Conservation (phyloP, 2,329 filamentous ascomycete species). For the Clarireedia paspali region DNA sequence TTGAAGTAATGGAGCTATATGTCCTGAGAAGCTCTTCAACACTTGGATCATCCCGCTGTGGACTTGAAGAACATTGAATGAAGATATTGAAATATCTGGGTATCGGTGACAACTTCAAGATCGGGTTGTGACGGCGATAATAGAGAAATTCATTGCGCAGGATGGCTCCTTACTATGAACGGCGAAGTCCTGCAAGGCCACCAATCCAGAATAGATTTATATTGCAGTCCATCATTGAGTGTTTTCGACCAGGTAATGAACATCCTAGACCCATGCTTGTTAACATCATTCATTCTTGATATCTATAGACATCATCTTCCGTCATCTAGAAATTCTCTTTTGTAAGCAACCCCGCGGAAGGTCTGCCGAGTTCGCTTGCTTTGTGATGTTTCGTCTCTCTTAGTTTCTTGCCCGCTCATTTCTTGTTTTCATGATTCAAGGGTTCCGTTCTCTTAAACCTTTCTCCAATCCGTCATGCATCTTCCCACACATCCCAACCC, state of each 20-base stretch:
- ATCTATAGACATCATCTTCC: neutral
- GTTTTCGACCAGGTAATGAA: neutral
- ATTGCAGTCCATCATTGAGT: neutral
- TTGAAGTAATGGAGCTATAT: neutral
- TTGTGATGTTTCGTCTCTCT: neutral
- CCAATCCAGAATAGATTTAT: neutral
- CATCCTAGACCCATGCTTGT: neutral
- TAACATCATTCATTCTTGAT: neutral
- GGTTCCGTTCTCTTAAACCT: slow-evolving; percentile 50
- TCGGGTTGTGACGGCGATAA: neutral
- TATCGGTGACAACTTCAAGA: neutral
- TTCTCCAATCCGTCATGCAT: slow-evolving; percentile 93
- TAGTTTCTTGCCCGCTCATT: neutral
- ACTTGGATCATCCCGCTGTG: neutral
- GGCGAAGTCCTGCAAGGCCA: neutral
- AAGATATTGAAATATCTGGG: neutral
- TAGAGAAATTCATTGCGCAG: neutral
- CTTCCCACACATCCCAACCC: slow-evolving; percentile 86
- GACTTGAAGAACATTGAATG: neutral
- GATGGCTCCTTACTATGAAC: neutral
- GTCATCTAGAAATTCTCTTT: neutral
- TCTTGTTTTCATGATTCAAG: neutral
- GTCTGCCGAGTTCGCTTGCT: neutral
- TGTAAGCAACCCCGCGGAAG: neutral
- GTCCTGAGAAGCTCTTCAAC: neutral